Percentiles rank a stretch among this genome's conserved stretches.
These are phyloP conservation scores for Aquanectria penicillioides DNA, from an alignment of 2,329 filamentous ascomycete species.

Conservation along the genomic window DNA sequence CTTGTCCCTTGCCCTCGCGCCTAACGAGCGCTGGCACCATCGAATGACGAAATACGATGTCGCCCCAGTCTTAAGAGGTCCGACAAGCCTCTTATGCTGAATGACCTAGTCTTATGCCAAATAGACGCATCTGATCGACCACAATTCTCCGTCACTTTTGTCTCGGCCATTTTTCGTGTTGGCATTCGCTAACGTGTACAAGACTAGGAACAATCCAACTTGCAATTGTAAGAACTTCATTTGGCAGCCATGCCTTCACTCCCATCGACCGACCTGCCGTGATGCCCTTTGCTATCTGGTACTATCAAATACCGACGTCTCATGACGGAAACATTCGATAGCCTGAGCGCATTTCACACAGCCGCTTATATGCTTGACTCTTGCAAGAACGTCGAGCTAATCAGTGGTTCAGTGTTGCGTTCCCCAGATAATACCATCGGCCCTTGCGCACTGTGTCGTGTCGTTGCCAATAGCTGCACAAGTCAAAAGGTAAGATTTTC, in stretches of 20 bases:
- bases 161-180: slow-evolving; percentile 4
- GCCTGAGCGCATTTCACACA: slow-evolving; percentile 40
- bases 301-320: slow-evolving; percentile 58
- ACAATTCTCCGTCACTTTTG: slow-evolving; percentile 21
- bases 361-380: slow-evolving; percentile 11
- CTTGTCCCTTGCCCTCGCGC: neutral
- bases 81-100: slow-evolving; percentile 60
- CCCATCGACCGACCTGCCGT: slow-evolving; percentile 37
- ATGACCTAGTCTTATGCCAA: slow-evolving; percentile 66
- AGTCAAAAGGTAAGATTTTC: slow-evolving; percentile 39
- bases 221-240: slow-evolving; percentile 23
- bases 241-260: neutral
- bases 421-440: neutral
- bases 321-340: slow-evolving; percentile 51
- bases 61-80: slow-evolving; percentile 61
- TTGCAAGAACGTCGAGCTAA: slow-evolving; percentile 15
- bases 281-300: slow-evolving; percentile 53
- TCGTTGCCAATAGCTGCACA: neutral
- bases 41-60: slow-evolving; percentile 59
- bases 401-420: neutral
- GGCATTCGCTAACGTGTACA: slow-evolving; percentile 35
- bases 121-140: slow-evolving; percentile 60
- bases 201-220: slow-evolving; percentile 19
- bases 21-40: slow-evolving; percentile 12
- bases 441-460: neutral